Evolutionary conservation across 208 protist genomes (phyloP).

Genomic region (Acanthamoeba healyi): DNA sequence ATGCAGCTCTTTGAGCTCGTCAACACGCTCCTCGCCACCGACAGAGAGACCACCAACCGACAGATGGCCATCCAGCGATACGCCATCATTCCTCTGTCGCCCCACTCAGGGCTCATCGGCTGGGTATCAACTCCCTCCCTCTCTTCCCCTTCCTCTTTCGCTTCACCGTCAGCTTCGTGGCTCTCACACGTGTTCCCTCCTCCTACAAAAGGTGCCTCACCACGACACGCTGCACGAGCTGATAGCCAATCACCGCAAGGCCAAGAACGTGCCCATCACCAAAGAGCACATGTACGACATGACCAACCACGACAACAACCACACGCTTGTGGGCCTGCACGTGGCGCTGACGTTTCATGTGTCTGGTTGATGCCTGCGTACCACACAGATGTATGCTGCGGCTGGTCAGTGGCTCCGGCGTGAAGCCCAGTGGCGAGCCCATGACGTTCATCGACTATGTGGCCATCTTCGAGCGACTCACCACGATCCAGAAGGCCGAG

Average conservation of each 20-base stretch:
- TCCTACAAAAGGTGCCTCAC: conserved; percentile 36
- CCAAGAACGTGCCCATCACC: conserved; percentile 35
- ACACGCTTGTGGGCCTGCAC: background rate
- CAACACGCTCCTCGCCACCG: conserved; percentile 97
- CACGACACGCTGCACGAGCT: conserved; percentile 74
- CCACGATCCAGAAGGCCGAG: conserved; percentile 98
- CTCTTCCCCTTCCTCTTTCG: no score
- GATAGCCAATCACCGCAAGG: conserved; percentile 48
- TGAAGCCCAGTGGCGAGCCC: conserved; percentile 37
- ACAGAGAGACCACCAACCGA: conserved; percentile 91
- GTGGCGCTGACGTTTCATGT: background rate
- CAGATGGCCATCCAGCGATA: conserved; percentile 97
- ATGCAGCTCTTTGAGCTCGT: conserved; percentile 99
- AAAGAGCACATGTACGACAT: conserved; percentile 48
- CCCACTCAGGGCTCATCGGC: conserved; percentile 99
- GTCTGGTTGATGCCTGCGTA: background rate
- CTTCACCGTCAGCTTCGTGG: no score
- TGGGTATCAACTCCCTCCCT: conserved; percentile 92
- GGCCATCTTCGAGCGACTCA: conserved; percentile 96
- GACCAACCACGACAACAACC: background rate
- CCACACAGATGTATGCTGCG: background rate
- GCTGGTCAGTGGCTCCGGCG: background rate
- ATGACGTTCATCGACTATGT: conserved; percentile 78
- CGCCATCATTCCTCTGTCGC: conserved; percentile 98
- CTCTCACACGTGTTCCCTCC: no score